phyloP scores from a whole-genome alignment of 2,329 filamentous ascomycete species.

The Ascochyta fabae region DNA sequence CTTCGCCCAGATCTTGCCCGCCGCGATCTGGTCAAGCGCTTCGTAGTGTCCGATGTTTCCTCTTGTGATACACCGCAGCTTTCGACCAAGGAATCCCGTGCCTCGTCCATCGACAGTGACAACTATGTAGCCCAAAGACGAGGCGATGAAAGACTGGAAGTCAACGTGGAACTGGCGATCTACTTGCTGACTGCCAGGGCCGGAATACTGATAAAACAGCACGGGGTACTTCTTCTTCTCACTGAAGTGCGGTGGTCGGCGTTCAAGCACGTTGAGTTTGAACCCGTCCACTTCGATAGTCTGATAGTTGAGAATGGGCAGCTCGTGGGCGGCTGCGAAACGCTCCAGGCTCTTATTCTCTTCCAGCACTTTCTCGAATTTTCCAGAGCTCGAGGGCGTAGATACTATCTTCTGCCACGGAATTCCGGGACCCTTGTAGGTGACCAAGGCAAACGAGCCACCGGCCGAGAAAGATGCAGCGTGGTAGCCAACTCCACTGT shows the following conservation, averaged over 20 bases:
- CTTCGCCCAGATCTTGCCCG: constrained; percentile 80
- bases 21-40: constrained; percentile 87
- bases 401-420: constrained; percentile 91
- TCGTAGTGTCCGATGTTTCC: constrained; percentile 86
- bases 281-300: constrained; percentile 85
- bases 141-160: constrained; percentile 89
- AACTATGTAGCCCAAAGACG: constrained; percentile 86
- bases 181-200: constrained; percentile 90
- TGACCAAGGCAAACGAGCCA: constrained; percentile 82
- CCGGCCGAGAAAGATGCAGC: constrained; percentile 81
- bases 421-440: constrained; percentile 81
- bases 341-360: constrained; percentile 75
- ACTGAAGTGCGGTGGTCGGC: constrained; percentile 87
- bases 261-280: constrained; percentile 76
- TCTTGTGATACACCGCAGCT: constrained; percentile 80
- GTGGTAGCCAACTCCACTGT: constrained; percentile 77
- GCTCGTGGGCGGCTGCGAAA: constrained; percentile 75
- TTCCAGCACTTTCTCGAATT: constrained; percentile 76
- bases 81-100: constrained; percentile 87
- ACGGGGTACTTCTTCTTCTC: constrained; percentile 87
- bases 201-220: constrained; percentile 92
- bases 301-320: constrained; percentile 82
- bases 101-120: constrained; percentile 94
- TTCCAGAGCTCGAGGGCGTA: constrained; percentile 71
- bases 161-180: constrained; percentile 81